phyloP scores from a whole-genome alignment of 768 basidiomycete species.

The Podaxis carcinomalis region DNA sequence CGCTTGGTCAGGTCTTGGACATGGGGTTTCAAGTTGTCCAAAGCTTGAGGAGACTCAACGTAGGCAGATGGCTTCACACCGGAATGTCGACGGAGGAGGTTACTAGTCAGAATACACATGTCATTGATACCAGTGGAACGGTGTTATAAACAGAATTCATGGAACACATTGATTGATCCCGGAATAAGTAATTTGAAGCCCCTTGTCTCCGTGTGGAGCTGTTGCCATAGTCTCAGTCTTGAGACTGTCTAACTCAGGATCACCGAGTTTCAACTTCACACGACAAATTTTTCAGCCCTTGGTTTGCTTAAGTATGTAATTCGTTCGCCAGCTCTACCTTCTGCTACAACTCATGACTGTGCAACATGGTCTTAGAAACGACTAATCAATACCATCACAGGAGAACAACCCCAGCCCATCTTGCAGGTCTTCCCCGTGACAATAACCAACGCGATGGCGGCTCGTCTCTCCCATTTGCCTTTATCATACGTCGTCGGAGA shows the following conservation, averaged over 20 bases:
- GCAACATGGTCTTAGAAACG: neutral
- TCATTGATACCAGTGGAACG: neutral
- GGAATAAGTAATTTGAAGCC: no score
- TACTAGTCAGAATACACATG: slow-evolving; percentile 8
- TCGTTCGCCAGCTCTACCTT: no score
- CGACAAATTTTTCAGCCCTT: neutral
- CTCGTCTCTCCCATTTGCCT: neutral
- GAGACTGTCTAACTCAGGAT: no score
- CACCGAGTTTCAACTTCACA: neutral
- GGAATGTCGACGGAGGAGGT: slow-evolving; percentile 64
- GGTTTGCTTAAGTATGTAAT: no score
- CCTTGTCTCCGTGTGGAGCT: neutral
- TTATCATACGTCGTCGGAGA: neutral
- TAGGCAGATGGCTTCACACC: slow-evolving; percentile 85
- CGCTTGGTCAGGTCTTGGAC: slow-evolving; percentile 72
- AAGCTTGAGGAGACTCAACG: slow-evolving; percentile 93
- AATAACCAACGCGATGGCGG: neutral
- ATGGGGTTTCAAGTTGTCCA: slow-evolving; percentile 91
- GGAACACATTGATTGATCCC: no score
- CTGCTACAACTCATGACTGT: no score
- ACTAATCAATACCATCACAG: neutral
- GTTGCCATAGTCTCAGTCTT: neutral
- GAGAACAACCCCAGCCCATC: neutral
- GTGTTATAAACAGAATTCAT: no score
- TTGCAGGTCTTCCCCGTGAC: neutral